Conservation (phyloP, 1,284 basidiomycete genomes). For the Moesziomyces antarcticus region DNA sequence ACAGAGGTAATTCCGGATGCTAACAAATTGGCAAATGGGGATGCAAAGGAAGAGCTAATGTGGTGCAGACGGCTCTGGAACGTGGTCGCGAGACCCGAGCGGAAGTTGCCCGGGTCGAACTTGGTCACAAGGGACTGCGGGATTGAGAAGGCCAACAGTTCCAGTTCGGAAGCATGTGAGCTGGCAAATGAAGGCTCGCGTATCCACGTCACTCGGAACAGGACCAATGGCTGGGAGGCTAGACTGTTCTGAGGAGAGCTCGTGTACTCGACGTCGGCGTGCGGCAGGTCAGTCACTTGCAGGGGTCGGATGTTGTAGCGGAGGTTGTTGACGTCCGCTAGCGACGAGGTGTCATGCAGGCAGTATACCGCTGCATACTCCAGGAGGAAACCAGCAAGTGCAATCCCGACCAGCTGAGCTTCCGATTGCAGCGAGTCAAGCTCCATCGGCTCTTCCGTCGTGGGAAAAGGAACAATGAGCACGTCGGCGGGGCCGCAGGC, state of each 20-base stretch:
- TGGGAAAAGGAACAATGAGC: conserved; percentile 7
- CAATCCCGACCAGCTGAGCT: conserved; percentile 20
- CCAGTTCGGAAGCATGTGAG: background rate
- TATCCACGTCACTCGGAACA: conserved; percentile 14
- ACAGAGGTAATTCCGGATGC: conserved; percentile 7
- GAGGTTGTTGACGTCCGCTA: background rate
- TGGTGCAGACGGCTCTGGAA: conserved; percentile 9
- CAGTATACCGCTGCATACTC: conserved; percentile 31
- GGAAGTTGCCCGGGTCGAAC: background rate
- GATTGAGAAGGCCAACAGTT: conserved; percentile 26
- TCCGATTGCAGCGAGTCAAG: background rate
- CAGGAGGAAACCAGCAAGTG: conserved; percentile 27
- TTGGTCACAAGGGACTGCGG: conserved; percentile 8
- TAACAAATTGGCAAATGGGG: conserved; percentile 1
- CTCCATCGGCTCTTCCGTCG: background rate
- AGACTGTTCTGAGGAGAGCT: conserved; percentile 25
- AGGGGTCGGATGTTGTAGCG: conserved; percentile 11
- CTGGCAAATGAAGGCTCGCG: background rate
- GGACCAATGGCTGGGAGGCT: conserved; percentile 11
- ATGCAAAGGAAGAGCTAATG: background rate
- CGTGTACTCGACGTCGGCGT: conserved; percentile 2
- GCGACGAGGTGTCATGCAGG: conserved; percentile 4
- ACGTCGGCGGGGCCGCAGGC: background rate
- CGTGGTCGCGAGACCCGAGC: background rate
- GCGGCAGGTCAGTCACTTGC: background rate